Base-by-base conservation (phyloP, 345 rosid genomes). In the Fremontodendron californicum region DNA sequence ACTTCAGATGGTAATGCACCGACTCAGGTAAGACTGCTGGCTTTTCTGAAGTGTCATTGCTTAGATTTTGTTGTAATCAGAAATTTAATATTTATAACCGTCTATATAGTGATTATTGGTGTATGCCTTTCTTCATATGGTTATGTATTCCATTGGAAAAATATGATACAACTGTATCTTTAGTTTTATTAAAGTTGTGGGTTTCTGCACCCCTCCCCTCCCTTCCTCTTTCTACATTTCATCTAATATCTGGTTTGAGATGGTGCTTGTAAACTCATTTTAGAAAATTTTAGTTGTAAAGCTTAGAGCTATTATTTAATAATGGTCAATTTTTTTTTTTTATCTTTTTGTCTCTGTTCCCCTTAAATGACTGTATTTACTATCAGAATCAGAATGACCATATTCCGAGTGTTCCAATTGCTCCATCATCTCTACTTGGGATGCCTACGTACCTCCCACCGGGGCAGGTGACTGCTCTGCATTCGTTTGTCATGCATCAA, bases 401-500 rank as follows among this genome's bases (percentile, higher is more conserved):
- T 82, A 83, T 84, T 78, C 85, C 91, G 31, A 87, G 86, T 55
- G 75, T 86, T 68, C 87, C 89, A 65, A 77, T 87, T 71, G 84
- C 86, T 65, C 90, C 91, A 3, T 57, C 62, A 57, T 57, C 62
- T 57, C 62, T 25, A 43, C 84, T 88, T 73, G 94, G 90, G 87
- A 84, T 86, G 86, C 91, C 86, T 31, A 65, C 90, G 71, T 93
- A 89, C 85, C 78, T 86, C 78, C 93, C 95, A 76, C 91, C 89
- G 66, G 97, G 91, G 73, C 97, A 92, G 84, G 80, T 92, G 85
- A 79, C 88, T 71, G 85, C 96, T 61, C 79, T 96, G 81, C 97
- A 90, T 84, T 87, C 99, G 29, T 90, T 83, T 77, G 75, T 88
- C 82, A 89, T 92, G 88, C 94, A 89, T 80, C 98, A 92, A 71